Conservation (phyloP, 1,139 yeast genomes). For the Scheffersomyces insectosa region DNA sequence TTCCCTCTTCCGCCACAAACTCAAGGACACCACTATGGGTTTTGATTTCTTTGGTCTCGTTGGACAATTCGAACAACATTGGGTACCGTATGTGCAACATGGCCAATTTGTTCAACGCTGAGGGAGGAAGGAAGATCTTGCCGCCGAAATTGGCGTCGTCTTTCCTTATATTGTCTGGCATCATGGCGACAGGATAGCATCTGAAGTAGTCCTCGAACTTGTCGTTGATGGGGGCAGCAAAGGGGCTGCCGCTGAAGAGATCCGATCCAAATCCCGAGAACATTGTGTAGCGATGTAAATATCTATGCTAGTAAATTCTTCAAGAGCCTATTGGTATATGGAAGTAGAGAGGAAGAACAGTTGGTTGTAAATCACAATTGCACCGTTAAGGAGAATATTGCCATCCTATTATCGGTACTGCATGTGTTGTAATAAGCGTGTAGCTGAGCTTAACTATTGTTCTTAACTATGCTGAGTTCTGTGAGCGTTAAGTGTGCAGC, state of each 20-base stretch:
- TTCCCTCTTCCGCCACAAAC: conserved; percentile 96
- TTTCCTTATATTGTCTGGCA: conserved; percentile 77
- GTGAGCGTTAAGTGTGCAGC: too few relatives aligned
- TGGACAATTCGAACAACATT: conserved; percentile 82
- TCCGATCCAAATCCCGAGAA: conserved; percentile 48
- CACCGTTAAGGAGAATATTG: too few relatives aligned
- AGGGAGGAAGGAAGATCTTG: conserved; percentile 90
- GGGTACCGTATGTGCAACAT: conserved; percentile 90
- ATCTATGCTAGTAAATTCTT: too few relatives aligned
- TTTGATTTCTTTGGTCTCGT: conserved; percentile 55
- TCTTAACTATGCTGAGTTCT: too few relatives aligned
- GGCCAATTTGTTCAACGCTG: conserved; percentile 85
- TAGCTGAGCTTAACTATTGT: too few relatives aligned
- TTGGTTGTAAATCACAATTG: too few relatives aligned
- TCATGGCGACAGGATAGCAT: conserved; percentile 89
- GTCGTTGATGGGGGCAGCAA: conserved; percentile 31
- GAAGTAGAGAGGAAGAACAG: too few relatives aligned
- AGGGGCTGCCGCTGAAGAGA: conserved; percentile 38
- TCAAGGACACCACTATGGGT: conserved; percentile 96
- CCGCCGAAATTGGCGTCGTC: conserved; percentile 95
- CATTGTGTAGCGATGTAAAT: conserved; percentile 20
- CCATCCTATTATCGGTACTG: too few relatives aligned
- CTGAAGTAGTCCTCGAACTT: conserved; percentile 80
- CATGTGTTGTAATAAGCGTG: too few relatives aligned
- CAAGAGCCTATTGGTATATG: too few relatives aligned